Evolutionary conservation across 164 flowering plant genomes (phyloP), one percentile per base, ranked within the genome.

Genomic region (Dillenia suffruticosa): DNA sequence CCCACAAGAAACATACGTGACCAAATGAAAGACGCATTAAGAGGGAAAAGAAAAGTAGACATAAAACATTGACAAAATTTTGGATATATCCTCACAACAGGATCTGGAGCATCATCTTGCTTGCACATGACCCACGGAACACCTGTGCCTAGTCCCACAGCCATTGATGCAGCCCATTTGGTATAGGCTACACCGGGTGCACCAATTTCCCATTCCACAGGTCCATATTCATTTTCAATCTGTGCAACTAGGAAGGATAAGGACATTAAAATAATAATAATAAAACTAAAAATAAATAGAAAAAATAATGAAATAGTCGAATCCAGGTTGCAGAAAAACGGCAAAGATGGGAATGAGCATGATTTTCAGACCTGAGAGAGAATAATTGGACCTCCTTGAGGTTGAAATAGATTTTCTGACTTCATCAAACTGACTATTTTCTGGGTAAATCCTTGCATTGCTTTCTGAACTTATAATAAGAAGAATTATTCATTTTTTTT

Each of bases 121-220:
- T 89, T 92, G 83, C 98, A 89, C 98, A 92, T 92, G 63, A 92
- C 69, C 98, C 98, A 92, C 40, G 98, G 98, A 52, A 92, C 98
- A n/a, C 98, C 98, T n/a, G 98, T 89, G 62, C 71, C 73, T 5
- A 86, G 87, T 9, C 83, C 77, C 11, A 82, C 84, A 5, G 96
- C 98, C 98, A 92, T 89, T 54, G 73, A 55, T 9, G 95, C 96
- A 15, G 91, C 89, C 96, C 96, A 92, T 61, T 80, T 63, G 6
- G 85, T 61, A 58, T 92, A 92, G 12, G 89, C 81, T 54, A 76
- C 78, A 8, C 87, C 96, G 7, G 95, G 90, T 32, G 87, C 85
- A 12, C 96, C 96, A 47, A 88, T 72, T 62, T 86, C 90, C 74
- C 76, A 84, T 63, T 92, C 95, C 45, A 84, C 79, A 3, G 92